These are phyloP conservation scores for Monoraphidium neglectum DNA, from an alignment of 139 green algal species.

Conservation along the genomic window DNA sequence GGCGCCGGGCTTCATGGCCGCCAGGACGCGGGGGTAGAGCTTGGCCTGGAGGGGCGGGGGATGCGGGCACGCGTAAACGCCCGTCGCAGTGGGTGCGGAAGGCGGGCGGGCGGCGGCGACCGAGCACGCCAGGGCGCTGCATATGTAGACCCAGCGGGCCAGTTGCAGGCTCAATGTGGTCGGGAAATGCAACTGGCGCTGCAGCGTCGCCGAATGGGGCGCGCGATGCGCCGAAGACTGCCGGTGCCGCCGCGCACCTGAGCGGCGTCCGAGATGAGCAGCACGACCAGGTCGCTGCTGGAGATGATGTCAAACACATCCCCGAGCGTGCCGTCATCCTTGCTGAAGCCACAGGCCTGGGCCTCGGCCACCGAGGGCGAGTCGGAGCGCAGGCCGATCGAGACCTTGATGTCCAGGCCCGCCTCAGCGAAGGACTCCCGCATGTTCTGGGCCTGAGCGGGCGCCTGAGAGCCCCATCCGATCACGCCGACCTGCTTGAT, in stretches of 20 bases:
- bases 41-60: slow-evolving; percentile 75
- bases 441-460: slow-evolving; percentile 97
- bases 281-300: slow-evolving; percentile 90
- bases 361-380: slow-evolving; percentile 88
- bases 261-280: slow-evolving; percentile 98
- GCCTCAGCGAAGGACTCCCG: slow-evolving; percentile 85
- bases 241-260: too few species aligned
- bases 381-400: slow-evolving; percentile 88
- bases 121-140: too few species aligned
- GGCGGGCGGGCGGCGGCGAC: too few species aligned
- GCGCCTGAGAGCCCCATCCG: slow-evolving; percentile 97
- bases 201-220: too few species aligned
- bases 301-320: slow-evolving; percentile 94
- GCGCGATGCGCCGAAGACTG: too few species aligned
- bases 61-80: too few species aligned
- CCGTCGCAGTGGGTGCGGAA: too few species aligned
- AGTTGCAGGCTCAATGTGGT: too few species aligned
- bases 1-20: slow-evolving; percentile 97
- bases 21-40: slow-evolving; percentile 94
- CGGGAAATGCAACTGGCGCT: too few species aligned
- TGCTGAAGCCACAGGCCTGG: slow-evolving; percentile 86
- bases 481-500: slow-evolving; percentile 92
- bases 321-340: slow-evolving; percentile 90
- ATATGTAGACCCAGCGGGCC: too few species aligned
- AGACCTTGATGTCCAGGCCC: slow-evolving; percentile 90